A percentile compares a stretch with the other conserved stretches of the same genome.
Evolutionary conservation across 2,329 filamentous ascomycete species (phyloP).

Genomic region (Epichloe typhina): DNA sequence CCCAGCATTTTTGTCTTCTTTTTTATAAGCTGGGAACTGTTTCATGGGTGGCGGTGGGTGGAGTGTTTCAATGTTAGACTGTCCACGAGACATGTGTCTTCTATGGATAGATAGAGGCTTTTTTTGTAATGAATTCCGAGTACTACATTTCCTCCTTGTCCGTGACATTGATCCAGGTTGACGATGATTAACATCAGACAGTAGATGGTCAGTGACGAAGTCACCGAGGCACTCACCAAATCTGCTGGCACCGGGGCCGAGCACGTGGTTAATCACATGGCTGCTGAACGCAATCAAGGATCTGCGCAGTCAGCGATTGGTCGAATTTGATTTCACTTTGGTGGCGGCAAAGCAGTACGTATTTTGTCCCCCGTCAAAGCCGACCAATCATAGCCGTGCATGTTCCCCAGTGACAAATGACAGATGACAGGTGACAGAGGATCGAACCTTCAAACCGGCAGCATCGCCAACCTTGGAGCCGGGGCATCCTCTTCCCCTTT

Average conservation of each 20-base stretch:
- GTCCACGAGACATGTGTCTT: not conserved
- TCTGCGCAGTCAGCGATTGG: too few relatives aligned
- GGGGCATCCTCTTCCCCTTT: not conserved
- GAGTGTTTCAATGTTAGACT: not conserved
- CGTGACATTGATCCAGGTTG: too few relatives aligned
- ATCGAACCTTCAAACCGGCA: not conserved
- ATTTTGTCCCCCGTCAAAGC: not conserved
- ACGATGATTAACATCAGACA: too few relatives aligned
- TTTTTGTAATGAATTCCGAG: constrained; percentile 3
- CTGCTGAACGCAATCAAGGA: too few relatives aligned
- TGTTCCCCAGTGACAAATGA: not conserved
- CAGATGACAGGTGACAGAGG: not conserved
- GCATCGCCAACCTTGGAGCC: not conserved
- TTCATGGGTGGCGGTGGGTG: not conserved
- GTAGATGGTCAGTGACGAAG: too few relatives aligned
- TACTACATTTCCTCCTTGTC: not conserved
- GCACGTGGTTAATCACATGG: too few relatives aligned
- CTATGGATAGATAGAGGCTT: constrained; percentile 1
- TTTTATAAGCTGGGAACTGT: constrained; percentile 1
- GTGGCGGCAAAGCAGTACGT: too few relatives aligned
- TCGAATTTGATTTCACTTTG: too few relatives aligned
- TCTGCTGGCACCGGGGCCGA: too few relatives aligned
- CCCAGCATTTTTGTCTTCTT: constrained; percentile 1
- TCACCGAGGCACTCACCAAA: too few relatives aligned
- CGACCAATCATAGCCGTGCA: not conserved